Evolutionary conservation across 805 yeast species (phyloP).

Genomic region (Wickerhamiella azyma): DNA sequence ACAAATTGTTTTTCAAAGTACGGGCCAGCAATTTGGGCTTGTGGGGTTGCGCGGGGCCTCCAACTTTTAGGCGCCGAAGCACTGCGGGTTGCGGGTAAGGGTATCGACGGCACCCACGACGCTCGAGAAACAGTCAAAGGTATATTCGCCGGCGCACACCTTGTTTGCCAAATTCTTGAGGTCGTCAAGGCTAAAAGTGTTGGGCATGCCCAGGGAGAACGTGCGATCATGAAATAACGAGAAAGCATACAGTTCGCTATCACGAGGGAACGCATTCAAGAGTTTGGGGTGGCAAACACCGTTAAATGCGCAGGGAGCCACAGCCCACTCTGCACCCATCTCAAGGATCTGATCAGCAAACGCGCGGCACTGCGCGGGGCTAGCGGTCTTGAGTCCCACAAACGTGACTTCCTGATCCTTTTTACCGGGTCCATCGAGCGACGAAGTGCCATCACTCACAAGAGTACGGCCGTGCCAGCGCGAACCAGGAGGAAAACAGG

Average conservation of each 20-base stretch:
- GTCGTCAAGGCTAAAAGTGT: slow-evolving; percentile 73
- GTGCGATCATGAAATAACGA: slow-evolving; percentile 94
- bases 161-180: slow-evolving; percentile 64
- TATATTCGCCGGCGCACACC: slow-evolving; percentile 72
- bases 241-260: slow-evolving; percentile 74
- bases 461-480: slow-evolving; percentile 47
- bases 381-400: slow-evolving; percentile 49
- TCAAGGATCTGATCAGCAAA: slow-evolving; percentile 71
- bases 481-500: slow-evolving; percentile 78
- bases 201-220: slow-evolving; percentile 88
- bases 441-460: slow-evolving; percentile 29
- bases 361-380: slow-evolving; percentile 75
- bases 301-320: slow-evolving; percentile 84
- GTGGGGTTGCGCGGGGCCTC: no score
- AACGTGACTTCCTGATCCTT: slow-evolving; percentile 33
- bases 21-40: no score
- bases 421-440: slow-evolving; percentile 12
- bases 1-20: no score
- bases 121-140: slow-evolving; percentile 60
- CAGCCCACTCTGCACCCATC: slow-evolving; percentile 64
- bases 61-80: no score
- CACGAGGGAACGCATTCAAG: slow-evolving; percentile 54
- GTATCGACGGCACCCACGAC: slow-evolving; percentile 53
- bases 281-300: slow-evolving; percentile 96
- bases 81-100: slow-evolving; percentile 68